phyloP scores from a whole-genome alignment of 2,329 filamentous ascomycete species.

The Xylaria sp. region DNA sequence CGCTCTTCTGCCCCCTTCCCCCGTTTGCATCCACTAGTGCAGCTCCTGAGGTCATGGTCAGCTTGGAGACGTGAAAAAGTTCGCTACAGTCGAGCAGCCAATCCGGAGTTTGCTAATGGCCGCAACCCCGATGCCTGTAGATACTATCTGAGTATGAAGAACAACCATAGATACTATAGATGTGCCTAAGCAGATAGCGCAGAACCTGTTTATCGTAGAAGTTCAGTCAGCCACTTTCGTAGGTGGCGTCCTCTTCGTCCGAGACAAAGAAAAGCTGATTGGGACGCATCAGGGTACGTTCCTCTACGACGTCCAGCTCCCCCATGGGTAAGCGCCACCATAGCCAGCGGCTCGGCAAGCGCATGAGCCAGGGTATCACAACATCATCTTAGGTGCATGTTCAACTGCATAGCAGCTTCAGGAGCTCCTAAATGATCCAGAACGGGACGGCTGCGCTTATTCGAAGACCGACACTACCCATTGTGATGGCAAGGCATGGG shows the following conservation, averaged over 20 bases:
- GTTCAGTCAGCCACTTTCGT: conserved; percentile 4
- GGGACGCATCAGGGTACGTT: conserved; percentile 1
- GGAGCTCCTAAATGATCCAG: conserved; percentile 13
- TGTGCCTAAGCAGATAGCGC: background rate
- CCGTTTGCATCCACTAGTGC: background rate
- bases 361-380: conserved; percentile 20
- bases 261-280: conserved; percentile 13
- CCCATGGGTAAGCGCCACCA: background rate
- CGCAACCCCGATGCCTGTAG: conserved; percentile 3
- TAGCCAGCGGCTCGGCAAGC: conserved; percentile 18
- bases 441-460: conserved; percentile 17
- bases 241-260: conserved; percentile 19
- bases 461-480: background rate
- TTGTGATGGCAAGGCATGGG: conserved; percentile 4
- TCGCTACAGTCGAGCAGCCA: background rate
- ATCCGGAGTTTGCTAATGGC: background rate
- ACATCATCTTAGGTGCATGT: conserved; percentile 18
- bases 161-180: background rate
- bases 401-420: conserved; percentile 8
- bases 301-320: background rate
- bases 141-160: background rate
- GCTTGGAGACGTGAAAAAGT: conserved; percentile 1
- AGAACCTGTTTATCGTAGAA: background rate
- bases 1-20: background rate
- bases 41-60: conserved; percentile 1